Conservation (phyloP, 2,329 filamentous ascomycete species). For the Aspergillus latus region DNA sequence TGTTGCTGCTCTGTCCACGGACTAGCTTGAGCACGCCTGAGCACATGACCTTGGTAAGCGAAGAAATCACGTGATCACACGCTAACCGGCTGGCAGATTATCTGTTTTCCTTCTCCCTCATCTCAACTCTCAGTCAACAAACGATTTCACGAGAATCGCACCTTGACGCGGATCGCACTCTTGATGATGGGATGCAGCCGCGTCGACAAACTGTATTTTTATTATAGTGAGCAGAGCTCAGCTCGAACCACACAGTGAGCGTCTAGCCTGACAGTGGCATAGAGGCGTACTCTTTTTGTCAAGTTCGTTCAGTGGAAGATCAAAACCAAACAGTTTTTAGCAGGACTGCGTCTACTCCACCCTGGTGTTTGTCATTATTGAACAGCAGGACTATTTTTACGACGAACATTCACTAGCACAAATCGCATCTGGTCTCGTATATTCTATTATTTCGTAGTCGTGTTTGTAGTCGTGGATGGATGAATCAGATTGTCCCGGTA, state of each 20-base stretch:
- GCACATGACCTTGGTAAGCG: constrained; percentile 8
- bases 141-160: not conserved
- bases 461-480: not conserved
- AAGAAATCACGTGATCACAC: not conserved
- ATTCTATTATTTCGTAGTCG: not conserved
- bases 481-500: not conserved
- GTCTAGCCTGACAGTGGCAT: constrained; percentile 37
- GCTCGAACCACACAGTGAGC: constrained; percentile 38
- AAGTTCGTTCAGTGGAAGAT: constrained; percentile 49
- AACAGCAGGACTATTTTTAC: constrained; percentile 48
- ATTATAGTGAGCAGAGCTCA: not conserved
- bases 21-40: not conserved
- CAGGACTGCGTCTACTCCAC: constrained; percentile 53
- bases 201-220: not conserved
- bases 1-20: too few species aligned
- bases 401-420: constrained; percentile 40
- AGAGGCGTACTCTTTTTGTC: constrained; percentile 43
- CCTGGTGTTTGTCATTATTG: constrained; percentile 44
- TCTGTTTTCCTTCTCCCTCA: not conserved
- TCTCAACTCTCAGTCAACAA: not conserved
- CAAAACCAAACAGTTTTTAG: constrained; percentile 51
- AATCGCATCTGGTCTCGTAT: not conserved
- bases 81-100: not conserved
- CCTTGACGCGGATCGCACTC: constrained; percentile 1
- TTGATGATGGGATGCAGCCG: constrained; percentile 4